Conservation (phyloP, 257 asterid genomes). For the Linaria vulgaris region DNA sequence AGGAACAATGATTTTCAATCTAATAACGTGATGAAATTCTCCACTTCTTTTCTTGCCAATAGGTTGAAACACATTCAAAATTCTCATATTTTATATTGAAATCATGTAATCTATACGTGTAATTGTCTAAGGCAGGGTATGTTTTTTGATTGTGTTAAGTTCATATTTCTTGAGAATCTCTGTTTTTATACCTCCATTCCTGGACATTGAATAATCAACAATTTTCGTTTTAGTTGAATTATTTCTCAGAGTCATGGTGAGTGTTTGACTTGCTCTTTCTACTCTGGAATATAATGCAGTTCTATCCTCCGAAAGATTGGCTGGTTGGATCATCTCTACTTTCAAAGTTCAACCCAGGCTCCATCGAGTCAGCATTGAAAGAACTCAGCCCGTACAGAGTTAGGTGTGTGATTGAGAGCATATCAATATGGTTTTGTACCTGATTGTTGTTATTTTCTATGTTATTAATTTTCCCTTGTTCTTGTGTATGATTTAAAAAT, state of each 20-base stretch:
- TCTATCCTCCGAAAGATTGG: slow-evolving; percentile 92
- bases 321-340: slow-evolving; percentile 91
- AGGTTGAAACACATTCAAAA: background rate
- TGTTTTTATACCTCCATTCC: slow-evolving; percentile 3
- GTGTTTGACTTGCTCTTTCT: slow-evolving; percentile 18
- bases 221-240: slow-evolving; percentile 3
- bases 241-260: background rate
- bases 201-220: slow-evolving; percentile 15
- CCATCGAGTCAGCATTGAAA: slow-evolving; percentile 60
- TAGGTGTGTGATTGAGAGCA: slow-evolving; percentile 46
- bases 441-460: slow-evolving; percentile 8
- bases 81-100: slow-evolving; percentile 2
- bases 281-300: slow-evolving; percentile 47
- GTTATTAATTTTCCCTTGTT: background rate
- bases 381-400: slow-evolving; percentile 74
- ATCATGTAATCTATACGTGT: slow-evolving; percentile 14
- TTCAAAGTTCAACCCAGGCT: slow-evolving; percentile 56
- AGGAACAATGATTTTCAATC: background rate
- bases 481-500: slow-evolving; percentile 3
- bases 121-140: slow-evolving; percentile 3
- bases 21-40: background rate
- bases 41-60: background rate
- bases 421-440: slow-evolving; percentile 12
- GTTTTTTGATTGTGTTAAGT: slow-evolving; percentile 2
- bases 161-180: slow-evolving; percentile 17